Percentiles rank a stretch among this genome's conserved stretches.
Conservation (phyloP, 805 yeast genomes). For the Lachancea meyersii region DNA sequence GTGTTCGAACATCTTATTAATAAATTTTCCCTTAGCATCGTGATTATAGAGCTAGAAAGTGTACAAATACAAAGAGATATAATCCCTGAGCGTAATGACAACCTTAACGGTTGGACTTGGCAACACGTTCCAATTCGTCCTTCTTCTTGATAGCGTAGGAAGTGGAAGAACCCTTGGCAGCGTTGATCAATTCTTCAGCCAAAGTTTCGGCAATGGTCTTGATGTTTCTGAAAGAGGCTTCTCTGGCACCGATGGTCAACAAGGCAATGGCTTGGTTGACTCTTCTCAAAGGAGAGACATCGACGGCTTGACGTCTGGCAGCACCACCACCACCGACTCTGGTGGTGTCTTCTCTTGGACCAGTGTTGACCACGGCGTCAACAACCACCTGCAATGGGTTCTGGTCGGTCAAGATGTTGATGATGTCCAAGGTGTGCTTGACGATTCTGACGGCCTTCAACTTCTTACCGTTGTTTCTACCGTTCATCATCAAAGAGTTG, state of each 20-base stretch:
- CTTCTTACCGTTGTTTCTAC: constrained; percentile 99
- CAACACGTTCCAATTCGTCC: constrained; percentile 99
- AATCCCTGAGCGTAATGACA: constrained; percentile 9
- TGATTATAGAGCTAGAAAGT: constrained; percentile 16
- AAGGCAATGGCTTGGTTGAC: constrained; percentile 98
- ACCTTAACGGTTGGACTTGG: constrained; percentile 99
- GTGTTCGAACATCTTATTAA: not conserved
- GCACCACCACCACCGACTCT: constrained; percentile 99
- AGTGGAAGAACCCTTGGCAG: constrained; percentile 99
- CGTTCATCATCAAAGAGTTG: constrained; percentile 99
- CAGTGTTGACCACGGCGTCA: constrained; percentile 99
- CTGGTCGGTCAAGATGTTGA: constrained; percentile 94
- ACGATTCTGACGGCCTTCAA: constrained; percentile 99
- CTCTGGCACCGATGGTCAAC: constrained; percentile 99
- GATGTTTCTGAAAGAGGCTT: constrained; percentile 99
- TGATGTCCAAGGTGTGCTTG: constrained; percentile 98
- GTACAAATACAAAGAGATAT: constrained; percentile 17
- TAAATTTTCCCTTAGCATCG: constrained; percentile 9
- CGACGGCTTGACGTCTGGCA: constrained; percentile 99
- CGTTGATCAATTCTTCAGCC: constrained; percentile 99
- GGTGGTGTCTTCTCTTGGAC: constrained; percentile 99
- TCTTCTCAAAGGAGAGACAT: constrained; percentile 99
- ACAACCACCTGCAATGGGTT: constrained; percentile 99
- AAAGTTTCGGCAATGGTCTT: constrained; percentile 99
- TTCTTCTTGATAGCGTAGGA: constrained; percentile 99